Conservation (phyloP, 202 grass and related monocot species). For the Schoenoplectus tabernaemontani region DNA sequence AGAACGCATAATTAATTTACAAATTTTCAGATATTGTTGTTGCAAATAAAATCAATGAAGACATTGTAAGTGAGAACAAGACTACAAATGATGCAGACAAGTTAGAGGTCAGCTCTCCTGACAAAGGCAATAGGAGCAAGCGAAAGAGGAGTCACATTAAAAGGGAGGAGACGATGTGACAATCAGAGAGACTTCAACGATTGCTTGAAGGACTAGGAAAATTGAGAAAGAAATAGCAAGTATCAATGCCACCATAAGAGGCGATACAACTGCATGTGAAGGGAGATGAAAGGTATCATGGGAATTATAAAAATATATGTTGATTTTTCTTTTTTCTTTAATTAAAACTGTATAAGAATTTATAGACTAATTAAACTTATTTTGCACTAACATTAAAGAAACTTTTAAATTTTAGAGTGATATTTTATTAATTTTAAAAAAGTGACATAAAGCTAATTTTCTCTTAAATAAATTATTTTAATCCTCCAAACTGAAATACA, state of each 20-base stretch:
- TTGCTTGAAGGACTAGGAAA: constrained; percentile 80
- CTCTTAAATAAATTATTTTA: too few relatives aligned
- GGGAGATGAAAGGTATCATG: constrained; percentile 87
- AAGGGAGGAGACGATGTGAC: constrained; percentile 64
- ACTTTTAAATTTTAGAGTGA: too few relatives aligned
- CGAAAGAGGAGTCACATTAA: constrained; percentile 56
- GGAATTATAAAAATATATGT: too few relatives aligned
- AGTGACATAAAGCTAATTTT: too few relatives aligned
- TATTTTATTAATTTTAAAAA: too few relatives aligned
- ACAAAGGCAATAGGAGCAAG: constrained; percentile 60
- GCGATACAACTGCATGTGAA: constrained; percentile 81
- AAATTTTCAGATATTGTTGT: constrained; percentile 52
- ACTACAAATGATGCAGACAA: constrained; percentile 52
- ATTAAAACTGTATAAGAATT: too few relatives aligned
- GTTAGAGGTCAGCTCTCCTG: constrained; percentile 57
- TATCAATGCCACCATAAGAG: constrained; percentile 68
- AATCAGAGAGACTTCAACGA: constrained; percentile 71
- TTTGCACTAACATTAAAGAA: too few relatives aligned
- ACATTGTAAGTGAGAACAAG: constrained; percentile 42
- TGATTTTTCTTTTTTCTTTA: too few relatives aligned
- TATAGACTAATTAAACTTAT: too few relatives aligned
- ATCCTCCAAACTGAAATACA: too few relatives aligned
- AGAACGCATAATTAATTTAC: too few relatives aligned
- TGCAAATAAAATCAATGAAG: constrained; percentile 54
- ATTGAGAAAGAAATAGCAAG: constrained; percentile 84